Evolutionary conservation across 768 basidiomycete genomes (phyloP), one percentile per base, ranked within the genome.

Genomic region (Lactarius deliciosus): DNA sequence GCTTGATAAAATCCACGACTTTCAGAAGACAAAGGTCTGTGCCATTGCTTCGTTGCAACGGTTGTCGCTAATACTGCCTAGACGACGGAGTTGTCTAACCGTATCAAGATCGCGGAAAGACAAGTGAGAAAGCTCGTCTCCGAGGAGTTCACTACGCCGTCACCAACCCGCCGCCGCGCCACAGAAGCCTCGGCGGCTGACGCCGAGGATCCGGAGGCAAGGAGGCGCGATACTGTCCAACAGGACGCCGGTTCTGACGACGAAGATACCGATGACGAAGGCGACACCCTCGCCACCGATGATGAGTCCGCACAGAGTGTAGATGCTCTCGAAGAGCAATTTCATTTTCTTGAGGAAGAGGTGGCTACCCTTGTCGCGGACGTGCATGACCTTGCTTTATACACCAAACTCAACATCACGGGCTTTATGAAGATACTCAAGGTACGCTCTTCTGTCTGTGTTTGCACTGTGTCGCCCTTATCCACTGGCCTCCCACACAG

Each of bases 381-480:
- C 70, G 91, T 93, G 13, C 92, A 95, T 71, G 92, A 94, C 76
- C 82, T 96, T 47, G 94, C 95, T 1, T 80, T 98, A 36, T 91
- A 96, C 75, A 96, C 96, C 3, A 98, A 98, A 75, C 85, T 98
- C 63, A 98, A 98, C 76, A 95, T 98, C 73, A 98, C 97, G 1
- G 97, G 97, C 11, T 99, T 99, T 76, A 91, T 98, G 83, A 99
- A 99, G 79, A 98, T 98, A 68, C 81, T 98, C 68, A 98, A 98
- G 84, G 91, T 90, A 66, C 57, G 56, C 22, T 11, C 76, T 76
- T 32, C n/a, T 53, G 13, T 57, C 25, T 45, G 8, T 56, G 16
- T 61, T 16, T 25, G 28, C 53, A 30, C n/a, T 57, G 9, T 40
- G 13, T 20, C 3, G 22, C 25, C 15, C 36, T 54, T 41, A 43